phyloP scores from a whole-genome alignment of 495 filamentous ascomycete genomes.

The Talaromyces wortmannii region DNA sequence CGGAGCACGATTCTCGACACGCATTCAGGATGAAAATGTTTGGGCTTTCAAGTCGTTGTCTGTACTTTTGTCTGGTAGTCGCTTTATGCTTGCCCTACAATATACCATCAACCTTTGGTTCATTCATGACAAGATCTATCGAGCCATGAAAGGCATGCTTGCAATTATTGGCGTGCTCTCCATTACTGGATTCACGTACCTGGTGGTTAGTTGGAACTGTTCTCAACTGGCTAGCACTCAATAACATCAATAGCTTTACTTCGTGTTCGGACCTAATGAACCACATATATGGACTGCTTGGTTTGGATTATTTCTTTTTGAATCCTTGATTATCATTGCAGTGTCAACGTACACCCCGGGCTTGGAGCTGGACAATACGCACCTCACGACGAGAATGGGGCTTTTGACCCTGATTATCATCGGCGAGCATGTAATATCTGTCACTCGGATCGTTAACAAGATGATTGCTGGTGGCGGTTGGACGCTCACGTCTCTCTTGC shows the following conservation, averaged over 20 bases:
- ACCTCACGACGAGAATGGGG: slow-evolving; percentile 59
- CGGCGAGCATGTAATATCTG: slow-evolving; percentile 55
- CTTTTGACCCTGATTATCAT: slow-evolving; percentile 65
- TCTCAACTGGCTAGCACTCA: background rate
- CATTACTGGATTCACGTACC: slow-evolving; percentile 35
- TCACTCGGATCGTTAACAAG: slow-evolving; percentile 48
- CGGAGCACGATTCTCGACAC: slow-evolving; percentile 46
- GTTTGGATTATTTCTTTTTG: slow-evolving; percentile 51
- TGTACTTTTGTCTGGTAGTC: slow-evolving; percentile 52
- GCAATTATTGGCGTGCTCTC: slow-evolving; percentile 37
- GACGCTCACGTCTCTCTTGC: slow-evolving; percentile 41
- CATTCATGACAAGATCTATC: slow-evolving; percentile 28
- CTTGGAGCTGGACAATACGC: slow-evolving; percentile 58
- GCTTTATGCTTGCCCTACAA: slow-evolving; percentile 50
- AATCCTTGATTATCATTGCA: slow-evolving; percentile 47
- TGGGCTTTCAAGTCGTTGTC: slow-evolving; percentile 40
- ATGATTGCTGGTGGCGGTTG: slow-evolving; percentile 47
- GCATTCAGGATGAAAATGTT: slow-evolving; percentile 33
- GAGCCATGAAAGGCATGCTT: slow-evolving; percentile 22
- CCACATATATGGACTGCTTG: slow-evolving; percentile 46
- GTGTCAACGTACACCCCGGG: slow-evolving; percentile 46
- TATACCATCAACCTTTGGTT: slow-evolving; percentile 45
- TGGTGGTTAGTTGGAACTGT: slow-evolving; percentile 33
- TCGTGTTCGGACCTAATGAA: slow-evolving; percentile 22
- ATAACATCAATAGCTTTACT: slow-evolving; percentile 24